A percentile compares a stretch with the other conserved stretches of the same genome.
Conservation (phyloP, 1,139 yeast species). For the Hyphopichia burtonii region DNA sequence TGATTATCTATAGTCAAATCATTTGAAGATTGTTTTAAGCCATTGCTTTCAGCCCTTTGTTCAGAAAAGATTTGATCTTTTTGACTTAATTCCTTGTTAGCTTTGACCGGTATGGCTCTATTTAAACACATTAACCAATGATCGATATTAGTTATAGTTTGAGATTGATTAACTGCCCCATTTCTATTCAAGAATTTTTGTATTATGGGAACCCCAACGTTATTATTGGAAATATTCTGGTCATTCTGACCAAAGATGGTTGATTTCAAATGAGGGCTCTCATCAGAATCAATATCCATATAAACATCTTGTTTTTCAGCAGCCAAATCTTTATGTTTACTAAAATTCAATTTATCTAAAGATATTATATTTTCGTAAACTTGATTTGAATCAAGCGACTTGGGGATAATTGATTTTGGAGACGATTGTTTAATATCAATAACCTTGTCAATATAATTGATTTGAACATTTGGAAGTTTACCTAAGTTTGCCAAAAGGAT, state of each 20-base stretch:
- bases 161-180: no score
- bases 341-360: constrained; percentile 15
- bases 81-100: constrained; percentile 31
- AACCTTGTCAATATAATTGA: constrained; percentile 44
- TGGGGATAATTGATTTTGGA: constrained; percentile 12
- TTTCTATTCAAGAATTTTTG: neutral
- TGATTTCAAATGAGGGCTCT: no score
- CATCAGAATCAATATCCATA: constrained; percentile 11
- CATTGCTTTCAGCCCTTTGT: constrained; percentile 34
- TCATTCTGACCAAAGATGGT: no score
- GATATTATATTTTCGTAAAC: constrained; percentile 27
- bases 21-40: no score
- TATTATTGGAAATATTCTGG: no score
- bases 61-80: constrained; percentile 39
- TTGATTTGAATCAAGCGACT: constrained; percentile 19
- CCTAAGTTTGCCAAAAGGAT: constrained; percentile 46
- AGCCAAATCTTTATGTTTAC: no score
- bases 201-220: no score
- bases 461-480: constrained; percentile 35
- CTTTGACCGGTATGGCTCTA: constrained; percentile 32
- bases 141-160: constrained; percentile 8
- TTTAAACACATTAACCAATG: constrained; percentile 27
- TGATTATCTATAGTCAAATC: constrained; percentile 6
- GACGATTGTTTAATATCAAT: constrained; percentile 14
- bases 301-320: no score